Evolutionary conservation across 2,329 filamentous ascomycete genomes (phyloP), one percentile per base, ranked within the genome.

Genomic region (Ophiostoma montium): DNA sequence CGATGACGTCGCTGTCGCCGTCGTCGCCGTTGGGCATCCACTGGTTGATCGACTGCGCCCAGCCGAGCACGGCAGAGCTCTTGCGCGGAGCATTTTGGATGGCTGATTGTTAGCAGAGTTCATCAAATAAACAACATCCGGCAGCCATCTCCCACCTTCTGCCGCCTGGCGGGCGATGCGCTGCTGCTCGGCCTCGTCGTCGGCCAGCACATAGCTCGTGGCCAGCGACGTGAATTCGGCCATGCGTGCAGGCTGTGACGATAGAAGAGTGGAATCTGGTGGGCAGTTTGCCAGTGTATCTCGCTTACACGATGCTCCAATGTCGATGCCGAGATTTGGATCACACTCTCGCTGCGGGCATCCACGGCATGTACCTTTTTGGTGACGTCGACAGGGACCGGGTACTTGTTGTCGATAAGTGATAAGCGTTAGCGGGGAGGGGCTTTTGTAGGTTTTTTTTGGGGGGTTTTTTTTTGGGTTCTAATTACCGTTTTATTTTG

Each of bases 1-100:
- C 63, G 30, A 76, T 74, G 60, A 75, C 68, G 54, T 74, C 68
- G 44, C 65, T 66, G 38, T 62, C 61, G 30, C 16, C 36, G 11
- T 54, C 51, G 30, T 41, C 41, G 27, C 36, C 53, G 13, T 5
- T 51, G 18, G 61, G 62, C 55, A 66, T 62, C 65, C 65, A 67
- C 47, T 57, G 57, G 38, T 64, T 62, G 56, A 59, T 57, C 6
- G 58, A 59, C 38, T 57, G 53, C 2, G 55, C 57, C 58, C 58
- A 59, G 38, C 23, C 49, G 9, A 56, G 48, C 5, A 58, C 52
- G 19, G 57, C 57, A 6, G 53, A 38, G 21, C 54, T 57, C 44
- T 55, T 57, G 5, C 52, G 54, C 23, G 52, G 48, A 1, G 56
- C 54, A 30, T 43, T 51, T 23, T 49, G 48, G 35, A 58, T 57